These are phyloP conservation scores for Chlorencoelia australis DNA, from an alignment of 2,329 filamentous ascomycete genomes.

Conservation along the genomic window DNA sequence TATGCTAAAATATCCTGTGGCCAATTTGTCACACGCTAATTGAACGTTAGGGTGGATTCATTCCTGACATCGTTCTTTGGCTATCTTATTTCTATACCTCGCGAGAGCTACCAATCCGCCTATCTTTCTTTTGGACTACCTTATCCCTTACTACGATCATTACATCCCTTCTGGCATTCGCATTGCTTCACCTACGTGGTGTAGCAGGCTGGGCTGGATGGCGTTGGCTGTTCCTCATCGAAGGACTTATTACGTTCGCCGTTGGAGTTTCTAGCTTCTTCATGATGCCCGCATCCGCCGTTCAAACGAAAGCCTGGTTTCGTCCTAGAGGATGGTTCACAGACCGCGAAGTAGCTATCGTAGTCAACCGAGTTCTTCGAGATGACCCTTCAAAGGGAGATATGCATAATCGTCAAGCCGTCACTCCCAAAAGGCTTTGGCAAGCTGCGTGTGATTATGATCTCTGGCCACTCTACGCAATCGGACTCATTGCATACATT, in stretches of 20 bases:
- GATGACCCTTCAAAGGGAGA: constrained; percentile 40
- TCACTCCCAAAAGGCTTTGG: constrained; percentile 41
- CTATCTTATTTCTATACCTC: constrained; percentile 69
- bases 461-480: constrained; percentile 43
- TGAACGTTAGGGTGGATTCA: constrained; percentile 43
- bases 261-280: constrained; percentile 45
- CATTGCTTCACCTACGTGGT: constrained; percentile 41
- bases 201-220: constrained; percentile 43
- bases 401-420: constrained; percentile 50
- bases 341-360: constrained; percentile 53
- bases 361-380: constrained; percentile 49
- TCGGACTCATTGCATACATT: constrained; percentile 40
- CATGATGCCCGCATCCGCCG: constrained; percentile 50
- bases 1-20: constrained; percentile 26
- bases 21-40: not conserved
- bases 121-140: constrained; percentile 63
- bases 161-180: constrained; percentile 46
- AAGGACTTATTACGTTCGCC: constrained; percentile 43
- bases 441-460: constrained; percentile 47
- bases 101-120: constrained; percentile 54
- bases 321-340: constrained; percentile 52
- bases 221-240: constrained; percentile 45
- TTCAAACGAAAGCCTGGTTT: constrained; percentile 44
- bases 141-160: constrained; percentile 32
- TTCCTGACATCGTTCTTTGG: constrained; percentile 55